These are phyloP conservation scores for Tolypocladium ovalisporum DNA, from an alignment of 2,329 filamentous ascomycete species.

Conservation along the genomic window DNA sequence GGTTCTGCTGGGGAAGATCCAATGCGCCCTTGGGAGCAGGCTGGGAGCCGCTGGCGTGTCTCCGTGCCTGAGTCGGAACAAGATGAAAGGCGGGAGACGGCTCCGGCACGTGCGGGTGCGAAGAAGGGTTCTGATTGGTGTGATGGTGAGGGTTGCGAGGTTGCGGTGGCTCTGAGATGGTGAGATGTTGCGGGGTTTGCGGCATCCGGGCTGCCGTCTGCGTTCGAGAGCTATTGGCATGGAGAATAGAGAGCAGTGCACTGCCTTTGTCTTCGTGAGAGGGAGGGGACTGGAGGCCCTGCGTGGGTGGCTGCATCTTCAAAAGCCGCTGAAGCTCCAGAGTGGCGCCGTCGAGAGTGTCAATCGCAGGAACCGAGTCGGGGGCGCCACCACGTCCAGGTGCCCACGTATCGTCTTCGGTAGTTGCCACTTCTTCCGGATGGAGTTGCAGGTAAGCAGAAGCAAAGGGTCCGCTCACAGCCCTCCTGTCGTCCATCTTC, in stretches of 20 bases:
- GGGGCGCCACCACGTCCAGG: constrained; percentile 23
- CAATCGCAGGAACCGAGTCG: constrained; percentile 26
- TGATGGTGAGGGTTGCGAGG: constrained; percentile 49
- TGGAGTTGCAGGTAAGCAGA: constrained; percentile 26
- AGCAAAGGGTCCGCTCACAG: constrained; percentile 27
- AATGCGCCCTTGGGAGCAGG: constrained; percentile 8
- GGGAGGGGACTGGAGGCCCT: constrained; percentile 29
- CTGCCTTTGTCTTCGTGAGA: constrained; percentile 34
- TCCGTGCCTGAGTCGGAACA: constrained; percentile 8
- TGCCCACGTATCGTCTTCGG: constrained; percentile 49
- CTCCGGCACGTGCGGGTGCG: constrained; percentile 12
- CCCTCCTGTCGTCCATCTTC: constrained; percentile 52
- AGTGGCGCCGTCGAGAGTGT: constrained; percentile 39
- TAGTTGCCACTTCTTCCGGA: constrained; percentile 46
- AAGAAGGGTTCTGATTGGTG: constrained; percentile 30
- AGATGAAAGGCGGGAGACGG: constrained; percentile 21
- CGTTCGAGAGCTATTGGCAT: constrained; percentile 18
- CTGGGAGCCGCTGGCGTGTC: constrained; percentile 6
- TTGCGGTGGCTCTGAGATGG: constrained; percentile 34
- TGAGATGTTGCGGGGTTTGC: constrained; percentile 45
- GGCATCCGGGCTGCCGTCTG: constrained; percentile 18
- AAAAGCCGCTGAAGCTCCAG: constrained; percentile 43
- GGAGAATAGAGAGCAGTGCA: constrained; percentile 42
- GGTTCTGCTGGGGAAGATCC: constrained; percentile 9
- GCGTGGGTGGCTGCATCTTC: constrained; percentile 41